Evolutionary conservation across 176 grass and related monocot genomes (phyloP).

Genomic region (Hordeum marinum): DNA sequence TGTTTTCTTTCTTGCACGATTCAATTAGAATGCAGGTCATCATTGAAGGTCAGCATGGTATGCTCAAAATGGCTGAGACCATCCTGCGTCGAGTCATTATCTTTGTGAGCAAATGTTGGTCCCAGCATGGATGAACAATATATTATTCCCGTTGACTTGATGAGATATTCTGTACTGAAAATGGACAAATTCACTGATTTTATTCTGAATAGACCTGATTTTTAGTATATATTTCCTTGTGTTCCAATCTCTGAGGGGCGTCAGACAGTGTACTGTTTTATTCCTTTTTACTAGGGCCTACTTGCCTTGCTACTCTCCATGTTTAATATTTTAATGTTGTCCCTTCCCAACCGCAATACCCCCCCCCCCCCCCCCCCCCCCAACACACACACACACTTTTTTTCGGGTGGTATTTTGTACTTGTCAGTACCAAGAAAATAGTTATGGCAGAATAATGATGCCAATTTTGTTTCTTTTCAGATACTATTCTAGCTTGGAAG

Average conservation of each 20-base stretch:
- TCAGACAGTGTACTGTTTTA: slow-evolving; percentile 1
- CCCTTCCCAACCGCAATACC: background rate
- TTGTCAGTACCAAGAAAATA: background rate
- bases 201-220: background rate
- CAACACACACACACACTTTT: too few relatives aligned
- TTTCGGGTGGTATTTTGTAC: background rate
- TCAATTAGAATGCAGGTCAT: background rate
- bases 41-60: background rate
- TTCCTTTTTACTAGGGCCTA: slow-evolving; percentile 3
- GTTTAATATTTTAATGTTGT: background rate
- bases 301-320: slow-evolving; percentile 18
- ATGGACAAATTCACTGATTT: background rate
- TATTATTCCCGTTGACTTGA: slow-evolving; percentile 5
- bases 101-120: background rate
- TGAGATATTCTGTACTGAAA: slow-evolving; percentile 21
- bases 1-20: background rate
- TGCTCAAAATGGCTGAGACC: background rate
- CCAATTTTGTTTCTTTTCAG: slow-evolving; percentile 35
- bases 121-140: background rate
- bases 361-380: too few relatives aligned
- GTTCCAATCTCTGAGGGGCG: background rate
- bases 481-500: slow-evolving; percentile 98
- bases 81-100: background rate
- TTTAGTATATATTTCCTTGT: background rate
- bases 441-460: background rate